Percentiles rank a stretch among this genome's conserved stretches.
These are phyloP conservation scores for Petunia hybrid DNA, from an alignment of 305 asterid genomes.

Conservation along the genomic window DNA sequence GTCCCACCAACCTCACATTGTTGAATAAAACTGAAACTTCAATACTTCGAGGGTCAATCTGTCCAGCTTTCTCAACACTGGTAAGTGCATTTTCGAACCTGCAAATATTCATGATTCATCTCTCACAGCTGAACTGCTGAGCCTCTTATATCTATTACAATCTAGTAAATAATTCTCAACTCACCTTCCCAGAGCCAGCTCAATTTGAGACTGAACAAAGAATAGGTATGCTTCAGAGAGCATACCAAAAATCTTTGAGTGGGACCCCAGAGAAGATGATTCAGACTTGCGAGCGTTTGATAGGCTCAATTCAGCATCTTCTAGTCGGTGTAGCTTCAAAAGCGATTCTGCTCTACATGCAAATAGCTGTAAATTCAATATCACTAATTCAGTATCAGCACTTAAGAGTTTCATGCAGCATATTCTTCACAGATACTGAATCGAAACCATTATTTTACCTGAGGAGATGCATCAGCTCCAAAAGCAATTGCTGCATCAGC, in stretches of 20 bases:
- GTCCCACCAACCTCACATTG: conserved; percentile 57
- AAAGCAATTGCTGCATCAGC: conserved; percentile 67
- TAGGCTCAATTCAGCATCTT: conserved; percentile 58
- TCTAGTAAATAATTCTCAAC: conserved; percentile 19
- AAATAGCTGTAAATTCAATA: conserved; percentile 57
- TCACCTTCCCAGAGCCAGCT: conserved; percentile 79
- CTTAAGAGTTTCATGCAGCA: conserved; percentile 26
- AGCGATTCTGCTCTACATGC: conserved; percentile 83
- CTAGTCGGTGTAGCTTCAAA: conserved; percentile 65
- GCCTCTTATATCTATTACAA: background rate
- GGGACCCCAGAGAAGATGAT: conserved; percentile 37
- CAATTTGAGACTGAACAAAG: conserved; percentile 58
- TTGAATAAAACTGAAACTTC: conserved; percentile 57
- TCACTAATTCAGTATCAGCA: conserved; percentile 27
- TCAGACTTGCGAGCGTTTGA: conserved; percentile 47
- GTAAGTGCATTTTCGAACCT: conserved; percentile 68
- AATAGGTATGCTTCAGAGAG: conserved; percentile 57
- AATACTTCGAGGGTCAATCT: conserved; percentile 54
- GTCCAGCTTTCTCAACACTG: conserved; percentile 60
- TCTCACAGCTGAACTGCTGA: conserved; percentile 10
- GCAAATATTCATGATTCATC: conserved; percentile 30
- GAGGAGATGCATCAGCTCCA: conserved; percentile 81
- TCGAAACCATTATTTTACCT: conserved; percentile 43
- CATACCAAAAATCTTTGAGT: conserved; percentile 64
- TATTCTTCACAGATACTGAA: background rate